Conservation (phyloP, 1,284 basidiomycete species). For the Neolentinus lepideus region DNA sequence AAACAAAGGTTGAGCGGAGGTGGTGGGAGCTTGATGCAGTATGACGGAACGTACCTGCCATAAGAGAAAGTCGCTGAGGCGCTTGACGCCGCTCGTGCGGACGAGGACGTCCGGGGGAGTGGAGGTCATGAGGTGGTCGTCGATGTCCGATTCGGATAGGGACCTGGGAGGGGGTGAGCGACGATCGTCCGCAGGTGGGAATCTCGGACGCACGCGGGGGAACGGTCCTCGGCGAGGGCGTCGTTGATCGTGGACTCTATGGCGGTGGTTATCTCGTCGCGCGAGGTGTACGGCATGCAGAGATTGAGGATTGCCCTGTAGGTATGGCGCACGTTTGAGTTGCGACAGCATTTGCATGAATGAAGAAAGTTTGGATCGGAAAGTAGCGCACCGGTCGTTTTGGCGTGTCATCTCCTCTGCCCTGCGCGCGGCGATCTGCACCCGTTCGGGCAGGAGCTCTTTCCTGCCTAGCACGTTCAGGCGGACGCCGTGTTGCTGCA, state of each 20-base stretch:
- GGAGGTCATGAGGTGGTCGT: conserved; percentile 60
- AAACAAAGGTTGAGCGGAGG: conserved; percentile 4
- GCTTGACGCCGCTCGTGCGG: conserved; percentile 86
- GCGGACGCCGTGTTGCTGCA: conserved; percentile 79
- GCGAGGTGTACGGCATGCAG: conserved; percentile 90
- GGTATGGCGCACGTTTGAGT: not conserved
- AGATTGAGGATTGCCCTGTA: conserved; percentile 85
- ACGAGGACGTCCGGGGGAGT: conserved; percentile 85
- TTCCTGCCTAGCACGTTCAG: conserved; percentile 79
- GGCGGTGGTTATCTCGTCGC: conserved; percentile 87
- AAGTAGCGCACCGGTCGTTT: conserved; percentile 54
- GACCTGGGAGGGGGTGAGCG: conserved; percentile 22
- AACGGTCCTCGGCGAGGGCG: conserved; percentile 29
- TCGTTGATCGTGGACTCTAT: conserved; percentile 52
- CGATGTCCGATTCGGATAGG: conserved; percentile 63
- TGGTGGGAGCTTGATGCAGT: not conserved
- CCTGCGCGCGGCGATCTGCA: conserved; percentile 63
- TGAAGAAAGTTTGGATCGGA: not conserved
- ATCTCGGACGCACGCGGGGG: conserved; percentile 11
- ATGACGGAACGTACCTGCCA: conserved; percentile 74
- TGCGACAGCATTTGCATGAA: not conserved
- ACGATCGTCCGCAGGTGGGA: not conserved
- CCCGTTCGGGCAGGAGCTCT: conserved; percentile 71
- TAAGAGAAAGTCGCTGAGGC: conserved; percentile 88
- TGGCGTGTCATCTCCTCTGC: conserved; percentile 78